A percentile compares a stretch with the other conserved stretches of the same genome.
phyloP scores from a whole-genome alignment of 1,284 basidiomycete genomes.

The Puccinia polysora region DNA sequence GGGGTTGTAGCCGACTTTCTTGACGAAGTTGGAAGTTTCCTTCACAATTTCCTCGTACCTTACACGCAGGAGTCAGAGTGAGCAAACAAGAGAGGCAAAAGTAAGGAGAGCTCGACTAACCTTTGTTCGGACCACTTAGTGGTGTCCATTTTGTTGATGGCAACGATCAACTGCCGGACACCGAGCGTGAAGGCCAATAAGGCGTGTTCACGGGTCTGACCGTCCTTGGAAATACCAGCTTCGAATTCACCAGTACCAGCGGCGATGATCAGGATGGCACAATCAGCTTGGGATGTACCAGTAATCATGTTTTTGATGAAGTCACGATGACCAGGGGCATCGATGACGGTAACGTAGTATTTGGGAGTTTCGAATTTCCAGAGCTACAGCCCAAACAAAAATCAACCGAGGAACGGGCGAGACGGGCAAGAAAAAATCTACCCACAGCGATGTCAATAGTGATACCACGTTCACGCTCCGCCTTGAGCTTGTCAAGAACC shows the following conservation, averaged over 20 bases:
- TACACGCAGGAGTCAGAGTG: constrained; percentile 52
- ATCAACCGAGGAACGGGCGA: constrained; percentile 6
- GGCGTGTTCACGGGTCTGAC: constrained; percentile 99
- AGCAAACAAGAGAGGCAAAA: constrained; percentile 54
- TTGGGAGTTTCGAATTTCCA: constrained; percentile 83
- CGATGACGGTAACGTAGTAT: constrained; percentile 70
- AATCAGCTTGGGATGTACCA: constrained; percentile 99
- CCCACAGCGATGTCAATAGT: constrained; percentile 90
- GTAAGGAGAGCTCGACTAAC: constrained; percentile 1
- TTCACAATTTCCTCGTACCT: constrained; percentile 99
- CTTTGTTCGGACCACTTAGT: constrained; percentile 60
- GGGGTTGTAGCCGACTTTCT: constrained; percentile 99
- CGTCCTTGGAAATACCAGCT: constrained; percentile 99
- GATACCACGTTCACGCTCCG: constrained; percentile 99
- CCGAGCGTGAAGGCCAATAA: constrained; percentile 99
- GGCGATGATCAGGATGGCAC: constrained; percentile 99
- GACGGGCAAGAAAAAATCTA: background rate
- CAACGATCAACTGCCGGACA: constrained; percentile 99
- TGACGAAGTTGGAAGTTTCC: constrained; percentile 98
- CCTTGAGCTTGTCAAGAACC: constrained; percentile 99
- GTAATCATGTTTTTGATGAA: constrained; percentile 99
- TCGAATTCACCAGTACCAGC: constrained; percentile 99
- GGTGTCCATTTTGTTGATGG: constrained; percentile 99
- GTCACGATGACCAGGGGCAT: constrained; percentile 99
- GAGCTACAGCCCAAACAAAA: constrained; percentile 55